Evolutionary conservation across 805 yeast genomes (phyloP).

Genomic region (Komagataella ulmi): DNA sequence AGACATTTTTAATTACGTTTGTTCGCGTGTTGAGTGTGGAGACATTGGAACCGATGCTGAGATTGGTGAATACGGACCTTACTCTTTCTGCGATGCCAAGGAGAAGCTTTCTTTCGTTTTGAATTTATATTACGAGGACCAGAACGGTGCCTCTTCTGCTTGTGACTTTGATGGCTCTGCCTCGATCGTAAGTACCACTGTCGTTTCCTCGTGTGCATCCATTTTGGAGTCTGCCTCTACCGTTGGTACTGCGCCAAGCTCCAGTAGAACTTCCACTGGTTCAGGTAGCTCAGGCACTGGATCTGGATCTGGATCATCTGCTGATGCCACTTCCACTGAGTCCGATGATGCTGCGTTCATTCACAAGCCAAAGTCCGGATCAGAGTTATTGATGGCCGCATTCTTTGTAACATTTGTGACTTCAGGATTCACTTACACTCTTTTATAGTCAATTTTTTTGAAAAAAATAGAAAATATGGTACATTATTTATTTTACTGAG

Average conservation of each 20-base stretch:
- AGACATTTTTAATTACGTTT: constrained; percentile 42
- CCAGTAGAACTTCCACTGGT: constrained; percentile 13
- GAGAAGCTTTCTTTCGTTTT: constrained; percentile 57
- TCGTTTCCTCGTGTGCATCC: constrained; percentile 37
- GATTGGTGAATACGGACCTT: constrained; percentile 58
- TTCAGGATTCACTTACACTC: constrained; percentile 29
- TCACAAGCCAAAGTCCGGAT: background rate
- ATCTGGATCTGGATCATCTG: constrained; percentile 13
- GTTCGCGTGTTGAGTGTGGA: constrained; percentile 45
- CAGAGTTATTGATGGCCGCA: constrained; percentile 18
- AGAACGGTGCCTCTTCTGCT: constrained; percentile 31
- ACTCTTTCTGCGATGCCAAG: constrained; percentile 58
- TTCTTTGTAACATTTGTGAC: constrained; percentile 23
- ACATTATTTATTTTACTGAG: background rate
- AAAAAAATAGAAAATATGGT: constrained; percentile 1
- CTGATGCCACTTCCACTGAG: constrained; percentile 11
- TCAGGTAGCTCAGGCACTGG: constrained; percentile 11
- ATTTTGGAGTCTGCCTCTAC: constrained; percentile 30
- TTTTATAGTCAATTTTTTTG: constrained; percentile 10
- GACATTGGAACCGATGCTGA: constrained; percentile 51
- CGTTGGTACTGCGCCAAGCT: constrained; percentile 16
- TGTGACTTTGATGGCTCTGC: constrained; percentile 70
- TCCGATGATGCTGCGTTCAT: constrained; percentile 6
- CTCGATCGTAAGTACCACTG: constrained; percentile 25
- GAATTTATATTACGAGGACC: constrained; percentile 45